phyloP scores from a whole-genome alignment of 2,329 filamentous ascomycete genomes.

The Phoma sp. region DNA sequence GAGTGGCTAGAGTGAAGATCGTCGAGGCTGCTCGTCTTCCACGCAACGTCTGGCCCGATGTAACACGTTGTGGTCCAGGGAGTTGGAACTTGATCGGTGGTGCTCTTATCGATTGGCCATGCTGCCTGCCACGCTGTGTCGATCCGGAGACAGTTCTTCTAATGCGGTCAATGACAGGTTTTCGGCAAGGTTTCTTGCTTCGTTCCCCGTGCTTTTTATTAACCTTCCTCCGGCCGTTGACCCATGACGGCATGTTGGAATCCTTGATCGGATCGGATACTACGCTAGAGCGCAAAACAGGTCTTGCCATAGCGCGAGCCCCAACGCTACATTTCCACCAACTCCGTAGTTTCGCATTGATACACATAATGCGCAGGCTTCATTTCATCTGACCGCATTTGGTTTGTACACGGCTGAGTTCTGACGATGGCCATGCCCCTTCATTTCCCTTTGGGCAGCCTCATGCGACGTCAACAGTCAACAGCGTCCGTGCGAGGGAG shows the following conservation, averaged over 20 bases:
- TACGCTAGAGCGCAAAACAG: constrained; percentile 30
- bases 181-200: constrained; percentile 39
- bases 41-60: constrained; percentile 25
- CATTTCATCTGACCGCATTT: constrained; percentile 44
- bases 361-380: constrained; percentile 43
- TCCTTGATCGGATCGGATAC: constrained; percentile 42
- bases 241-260: constrained; percentile 39
- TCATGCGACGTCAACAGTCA: constrained; percentile 37
- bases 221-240: constrained; percentile 8
- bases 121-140: constrained; percentile 41
- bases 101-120: constrained; percentile 50
- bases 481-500: constrained; percentile 44
- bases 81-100: constrained; percentile 30
- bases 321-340: constrained; percentile 26
- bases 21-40: constrained; percentile 21
- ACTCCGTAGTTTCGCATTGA: constrained; percentile 46
- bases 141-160: constrained; percentile 43
- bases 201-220: constrained; percentile 21
- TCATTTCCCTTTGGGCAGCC: constrained; percentile 47
- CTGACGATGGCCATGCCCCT: constrained; percentile 44
- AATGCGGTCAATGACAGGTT: constrained; percentile 44
- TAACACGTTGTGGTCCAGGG: constrained; percentile 32
- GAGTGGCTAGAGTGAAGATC: constrained; percentile 28
- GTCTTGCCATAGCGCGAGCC: constrained; percentile 22
- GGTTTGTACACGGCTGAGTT: constrained; percentile 41